Evolutionary conservation across 148 eudicot genomes (phyloP).

Genomic region (Salicornia ramosissima): DNA sequence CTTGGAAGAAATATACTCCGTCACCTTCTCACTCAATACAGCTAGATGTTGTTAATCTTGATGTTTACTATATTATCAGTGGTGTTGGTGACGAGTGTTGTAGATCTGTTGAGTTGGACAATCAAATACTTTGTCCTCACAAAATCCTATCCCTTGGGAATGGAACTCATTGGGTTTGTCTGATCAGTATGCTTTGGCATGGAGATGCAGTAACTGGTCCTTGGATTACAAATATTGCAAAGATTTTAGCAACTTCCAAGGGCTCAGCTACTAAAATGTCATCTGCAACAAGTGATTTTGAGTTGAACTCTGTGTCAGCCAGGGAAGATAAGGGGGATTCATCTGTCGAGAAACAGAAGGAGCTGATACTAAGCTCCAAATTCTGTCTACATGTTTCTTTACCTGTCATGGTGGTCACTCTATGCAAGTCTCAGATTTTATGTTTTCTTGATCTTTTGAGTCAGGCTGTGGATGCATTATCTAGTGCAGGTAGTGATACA

Average conservation of each 20-base stretch:
- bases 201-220: conserved; percentile 60
- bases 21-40: conserved; percentile 51
- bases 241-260: conserved; percentile 63
- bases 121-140: conserved; percentile 33
- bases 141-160: conserved; percentile 47
- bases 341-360: conserved; percentile 41
- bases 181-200: conserved; percentile 69
- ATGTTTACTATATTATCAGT: conserved; percentile 40
- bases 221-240: conserved; percentile 60
- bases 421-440: conserved; percentile 44
- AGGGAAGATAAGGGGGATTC: conserved; percentile 45
- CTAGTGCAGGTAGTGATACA: conserved; percentile 32
- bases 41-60: conserved; percentile 50
- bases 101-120: conserved; percentile 19
- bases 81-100: conserved; percentile 24
- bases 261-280: conserved; percentile 37
- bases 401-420: conserved; percentile 42
- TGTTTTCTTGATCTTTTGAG: conserved; percentile 40
- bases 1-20: conserved; percentile 29
- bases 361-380: conserved; percentile 64
- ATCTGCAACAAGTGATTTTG: conserved; percentile 41
- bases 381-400: conserved; percentile 56
- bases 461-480: conserved; percentile 42
- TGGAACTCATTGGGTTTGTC: conserved; percentile 36
- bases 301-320: conserved; percentile 70